Percentiles rank a stretch among this genome's conserved stretches.
Conservation (phyloP, 768 basidiomycete genomes). For the Russula foetens region DNA sequence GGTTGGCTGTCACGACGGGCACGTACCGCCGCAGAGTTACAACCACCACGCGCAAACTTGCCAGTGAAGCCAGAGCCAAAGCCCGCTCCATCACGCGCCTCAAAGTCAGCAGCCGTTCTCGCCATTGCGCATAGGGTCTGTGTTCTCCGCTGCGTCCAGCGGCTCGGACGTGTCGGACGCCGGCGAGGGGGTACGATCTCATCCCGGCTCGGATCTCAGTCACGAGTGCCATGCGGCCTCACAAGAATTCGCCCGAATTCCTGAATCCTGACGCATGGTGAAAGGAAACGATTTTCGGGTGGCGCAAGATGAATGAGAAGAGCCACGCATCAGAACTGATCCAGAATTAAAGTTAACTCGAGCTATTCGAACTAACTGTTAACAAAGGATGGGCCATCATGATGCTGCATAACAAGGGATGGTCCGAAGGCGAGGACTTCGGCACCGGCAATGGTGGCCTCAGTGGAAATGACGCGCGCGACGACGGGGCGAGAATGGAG, state of each 20-base stretch:
- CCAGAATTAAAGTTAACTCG: too few relatives aligned
- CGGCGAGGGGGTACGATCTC: too few relatives aligned
- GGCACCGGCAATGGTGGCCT: constrained; percentile 34
- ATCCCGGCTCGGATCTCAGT: too few relatives aligned
- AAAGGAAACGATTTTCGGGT: too few relatives aligned
- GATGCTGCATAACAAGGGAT: constrained; percentile 71
- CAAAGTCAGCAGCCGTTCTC: neutral
- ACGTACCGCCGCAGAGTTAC: constrained; percentile 35
- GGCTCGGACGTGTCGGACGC: constrained; percentile 72
- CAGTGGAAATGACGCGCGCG: constrained; percentile 4
- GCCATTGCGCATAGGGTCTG: constrained; percentile 24
- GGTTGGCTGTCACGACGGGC: constrained; percentile 50
- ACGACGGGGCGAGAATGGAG: constrained; percentile 17
- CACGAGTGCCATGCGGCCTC: too few relatives aligned
- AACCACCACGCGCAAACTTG: constrained; percentile 47
- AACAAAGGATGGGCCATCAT: constrained; percentile 69
- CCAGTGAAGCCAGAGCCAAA: neutral
- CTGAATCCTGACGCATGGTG: too few relatives aligned
- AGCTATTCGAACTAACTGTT: too few relatives aligned
- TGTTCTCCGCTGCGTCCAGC: constrained; percentile 66
- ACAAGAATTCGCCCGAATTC: too few relatives aligned
- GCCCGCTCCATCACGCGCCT: neutral
- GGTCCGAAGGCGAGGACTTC: constrained; percentile 74
- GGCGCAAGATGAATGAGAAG: too few relatives aligned
- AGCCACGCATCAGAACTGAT: too few relatives aligned